phyloP scores from a whole-genome alignment of 2,329 filamentous ascomycete species.

The Exophiala sp. region DNA sequence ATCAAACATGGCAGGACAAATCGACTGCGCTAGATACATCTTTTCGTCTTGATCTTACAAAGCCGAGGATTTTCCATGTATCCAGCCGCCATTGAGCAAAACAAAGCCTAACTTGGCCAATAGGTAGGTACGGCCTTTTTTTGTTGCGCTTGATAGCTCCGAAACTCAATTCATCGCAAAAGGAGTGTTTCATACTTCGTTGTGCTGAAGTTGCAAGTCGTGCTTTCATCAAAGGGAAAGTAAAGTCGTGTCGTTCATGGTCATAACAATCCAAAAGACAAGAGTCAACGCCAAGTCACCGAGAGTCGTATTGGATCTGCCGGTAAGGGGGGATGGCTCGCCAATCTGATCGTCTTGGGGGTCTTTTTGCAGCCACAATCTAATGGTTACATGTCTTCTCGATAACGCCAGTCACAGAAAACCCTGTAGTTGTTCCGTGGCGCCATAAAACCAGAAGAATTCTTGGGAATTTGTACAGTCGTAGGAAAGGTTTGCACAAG shows the following conservation, averaged over 20 bases:
- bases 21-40: slow-evolving; percentile 19
- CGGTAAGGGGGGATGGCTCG: no score
- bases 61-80: neutral
- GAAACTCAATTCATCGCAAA: no score
- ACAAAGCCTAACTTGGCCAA: no score
- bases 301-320: no score
- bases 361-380: no score
- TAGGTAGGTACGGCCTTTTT: no score
- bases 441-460: slow-evolving; percentile 3
- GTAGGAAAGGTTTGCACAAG: slow-evolving; percentile 6
- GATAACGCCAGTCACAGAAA: slow-evolving; percentile 4
- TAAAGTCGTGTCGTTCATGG: neutral
- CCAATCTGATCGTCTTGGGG: no score
- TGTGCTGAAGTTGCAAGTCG: slow-evolving; percentile 1
- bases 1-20: slow-evolving; percentile 57
- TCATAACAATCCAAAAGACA: neutral
- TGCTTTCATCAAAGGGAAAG: neutral
- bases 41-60: neutral
- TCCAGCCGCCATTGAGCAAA: neutral
- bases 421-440: neutral
- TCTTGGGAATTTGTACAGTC: slow-evolving; percentile 10
- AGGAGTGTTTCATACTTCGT: neutral
- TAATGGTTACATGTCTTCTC: neutral
- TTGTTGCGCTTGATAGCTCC: neutral
- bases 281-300: neutral